phyloP scores from a whole-genome alignment of 176 grass and related monocot species.

The Oryza glaberrima region DNA sequence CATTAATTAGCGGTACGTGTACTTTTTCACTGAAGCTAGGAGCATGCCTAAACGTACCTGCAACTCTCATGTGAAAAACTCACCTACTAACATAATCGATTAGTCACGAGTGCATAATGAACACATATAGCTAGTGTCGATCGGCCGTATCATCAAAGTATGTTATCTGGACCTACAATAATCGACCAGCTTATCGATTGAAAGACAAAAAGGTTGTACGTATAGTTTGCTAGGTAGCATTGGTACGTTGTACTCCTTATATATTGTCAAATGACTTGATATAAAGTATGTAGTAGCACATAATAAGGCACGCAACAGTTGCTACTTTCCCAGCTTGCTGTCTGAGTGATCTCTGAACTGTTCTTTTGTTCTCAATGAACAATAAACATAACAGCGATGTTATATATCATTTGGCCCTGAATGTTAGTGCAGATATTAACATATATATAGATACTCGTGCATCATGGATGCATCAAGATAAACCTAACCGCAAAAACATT shows the following conservation, averaged over 20 bases:
- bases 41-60: slow-evolving; percentile 26
- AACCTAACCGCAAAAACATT: background rate
- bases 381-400: background rate
- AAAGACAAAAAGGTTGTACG: background rate
- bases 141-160: slow-evolving; percentile 14
- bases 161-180: slow-evolving; percentile 9
- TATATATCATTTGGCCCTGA: background rate
- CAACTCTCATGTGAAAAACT: slow-evolving; percentile 18
- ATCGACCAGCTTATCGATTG: slow-evolving; percentile 6
- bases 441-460: background rate
- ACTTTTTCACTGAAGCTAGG: background rate
- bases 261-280: background rate
- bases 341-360: background rate
- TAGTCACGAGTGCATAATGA: background rate
- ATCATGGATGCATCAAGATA: background rate
- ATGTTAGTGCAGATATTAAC: too few relatives aligned
- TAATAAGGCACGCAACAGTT: background rate
- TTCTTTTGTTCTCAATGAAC: background rate
- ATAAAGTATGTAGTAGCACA: background rate
- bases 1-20: background rate
- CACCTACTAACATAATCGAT: slow-evolving; percentile 11
- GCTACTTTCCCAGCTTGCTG: background rate
- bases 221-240: background rate
- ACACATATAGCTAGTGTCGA: background rate
- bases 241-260: background rate